Conservation (phyloP, 164 flowering plant species). For the Stephania yunnanensis region DNA sequence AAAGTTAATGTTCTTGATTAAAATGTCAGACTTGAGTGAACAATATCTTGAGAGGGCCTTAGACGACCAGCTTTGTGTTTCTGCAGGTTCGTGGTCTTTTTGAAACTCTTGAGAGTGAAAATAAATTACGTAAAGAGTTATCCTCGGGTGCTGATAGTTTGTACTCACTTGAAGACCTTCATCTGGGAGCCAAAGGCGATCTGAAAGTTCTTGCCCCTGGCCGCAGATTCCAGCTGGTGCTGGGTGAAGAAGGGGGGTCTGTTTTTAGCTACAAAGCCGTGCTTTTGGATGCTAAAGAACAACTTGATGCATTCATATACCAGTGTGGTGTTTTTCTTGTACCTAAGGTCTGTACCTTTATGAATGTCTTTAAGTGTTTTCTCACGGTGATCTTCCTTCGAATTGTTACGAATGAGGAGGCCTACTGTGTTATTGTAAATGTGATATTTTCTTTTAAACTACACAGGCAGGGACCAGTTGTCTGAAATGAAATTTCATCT, state of each 20-base stretch:
- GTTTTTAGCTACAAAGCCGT: constrained; percentile 63
- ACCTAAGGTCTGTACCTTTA: constrained; percentile 48
- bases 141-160: constrained; percentile 48
- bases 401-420: neutral
- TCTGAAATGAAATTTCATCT: neutral
- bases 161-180: constrained; percentile 70
- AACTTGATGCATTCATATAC: constrained; percentile 42
- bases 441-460: constrained; percentile 1
- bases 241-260: constrained; percentile 54
- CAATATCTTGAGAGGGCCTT: constrained; percentile 5
- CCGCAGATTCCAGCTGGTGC: constrained; percentile 49
- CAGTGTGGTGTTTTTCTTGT: constrained; percentile 85
- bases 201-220: constrained; percentile 49
- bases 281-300: constrained; percentile 64
- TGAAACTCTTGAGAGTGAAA: constrained; percentile 73
- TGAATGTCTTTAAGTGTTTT: neutral
- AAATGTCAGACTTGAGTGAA: neutral
- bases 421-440: neutral
- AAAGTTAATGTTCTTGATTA: neutral
- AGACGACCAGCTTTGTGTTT: constrained; percentile 9
- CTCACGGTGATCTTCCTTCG: neutral
- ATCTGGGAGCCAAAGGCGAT: constrained; percentile 64
- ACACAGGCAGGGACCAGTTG: neutral
- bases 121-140: constrained; percentile 48
- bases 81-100: constrained; percentile 56